Conservation (phyloP, 805 yeast species). For the Ogataea neopini region DNA sequence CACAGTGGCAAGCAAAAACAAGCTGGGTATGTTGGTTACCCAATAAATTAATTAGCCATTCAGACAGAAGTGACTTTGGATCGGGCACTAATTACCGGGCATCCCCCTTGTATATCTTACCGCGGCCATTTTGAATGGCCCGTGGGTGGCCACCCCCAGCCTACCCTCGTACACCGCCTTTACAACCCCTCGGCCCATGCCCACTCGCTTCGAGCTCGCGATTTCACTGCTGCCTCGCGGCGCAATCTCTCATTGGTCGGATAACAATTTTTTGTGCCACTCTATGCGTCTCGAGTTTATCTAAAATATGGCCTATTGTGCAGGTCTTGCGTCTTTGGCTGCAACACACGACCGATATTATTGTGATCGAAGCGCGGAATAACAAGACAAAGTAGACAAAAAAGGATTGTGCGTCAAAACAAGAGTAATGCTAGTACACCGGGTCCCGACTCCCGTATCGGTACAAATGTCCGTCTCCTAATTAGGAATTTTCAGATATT, state of each 20-base stretch:
- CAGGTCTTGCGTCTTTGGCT: slow-evolving; percentile 2
- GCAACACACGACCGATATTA: slow-evolving; percentile 3
- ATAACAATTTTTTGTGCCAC: slow-evolving; percentile 11
- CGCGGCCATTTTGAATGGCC: no score
- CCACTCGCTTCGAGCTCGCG: background rate
- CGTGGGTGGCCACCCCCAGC: background rate
- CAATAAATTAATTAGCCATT: background rate
- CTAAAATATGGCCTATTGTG: slow-evolving; percentile 7
- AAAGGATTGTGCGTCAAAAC: background rate
- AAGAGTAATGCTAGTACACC: background rate
- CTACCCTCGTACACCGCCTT: background rate
- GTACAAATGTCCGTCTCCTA: background rate
- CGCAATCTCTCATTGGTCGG: slow-evolving; percentile 14
- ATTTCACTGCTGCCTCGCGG: slow-evolving; percentile 1
- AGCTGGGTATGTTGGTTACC: background rate
- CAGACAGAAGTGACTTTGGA: background rate
- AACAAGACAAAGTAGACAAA: background rate
- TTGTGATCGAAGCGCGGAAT: background rate
- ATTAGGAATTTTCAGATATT: background rate
- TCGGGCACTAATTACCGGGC: no score
- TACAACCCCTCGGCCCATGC: background rate
- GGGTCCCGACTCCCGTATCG: slow-evolving; percentile 1
- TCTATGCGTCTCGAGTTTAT: slow-evolving; percentile 5
- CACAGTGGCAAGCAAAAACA: background rate
- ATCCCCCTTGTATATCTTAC: no score